Percentiles rank a stretch among this genome's conserved stretches.
Conservation (phyloP, 257 asterid genomes). For the Solanum bulbocastanum region DNA sequence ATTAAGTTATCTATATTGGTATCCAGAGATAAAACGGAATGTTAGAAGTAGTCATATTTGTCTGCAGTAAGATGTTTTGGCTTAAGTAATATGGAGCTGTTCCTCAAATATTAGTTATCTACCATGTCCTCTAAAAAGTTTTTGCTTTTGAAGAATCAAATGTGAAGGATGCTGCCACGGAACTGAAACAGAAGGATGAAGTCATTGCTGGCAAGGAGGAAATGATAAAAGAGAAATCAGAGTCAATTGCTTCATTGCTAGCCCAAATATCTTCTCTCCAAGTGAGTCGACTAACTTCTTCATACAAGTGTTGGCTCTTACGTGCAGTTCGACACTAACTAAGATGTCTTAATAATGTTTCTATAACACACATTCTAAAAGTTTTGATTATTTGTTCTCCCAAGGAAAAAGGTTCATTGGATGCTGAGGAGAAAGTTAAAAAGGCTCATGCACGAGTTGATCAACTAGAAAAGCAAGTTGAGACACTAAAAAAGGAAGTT, state of each 20-base stretch:
- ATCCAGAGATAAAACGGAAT: neutral
- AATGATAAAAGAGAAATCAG: slow-evolving; percentile 51
- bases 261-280: slow-evolving; percentile 59
- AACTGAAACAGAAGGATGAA: slow-evolving; percentile 52
- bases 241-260: slow-evolving; percentile 48
- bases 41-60: neutral
- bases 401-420: slow-evolving; percentile 48
- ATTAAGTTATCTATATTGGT: neutral
- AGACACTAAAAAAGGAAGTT: slow-evolving; percentile 45
- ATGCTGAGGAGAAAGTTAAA: slow-evolving; percentile 48
- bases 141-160: slow-evolving; percentile 40
- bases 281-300: slow-evolving; percentile 31
- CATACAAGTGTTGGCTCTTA: neutral
- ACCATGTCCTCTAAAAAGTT: neutral
- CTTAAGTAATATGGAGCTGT: neutral
- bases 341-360: neutral
- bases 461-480: slow-evolving; percentile 62
- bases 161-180: slow-evolving; percentile 47
- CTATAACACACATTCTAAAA: neutral
- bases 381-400: slow-evolving; percentile 1
- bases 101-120: neutral
- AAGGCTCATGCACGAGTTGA: slow-evolving; percentile 68
- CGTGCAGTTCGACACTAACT: neutral
- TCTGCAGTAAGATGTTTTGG: neutral
- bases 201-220: slow-evolving; percentile 59